phyloP scores from a whole-genome alignment of 1,284 basidiomycete species.

The Ustilago bromivora region DNA sequence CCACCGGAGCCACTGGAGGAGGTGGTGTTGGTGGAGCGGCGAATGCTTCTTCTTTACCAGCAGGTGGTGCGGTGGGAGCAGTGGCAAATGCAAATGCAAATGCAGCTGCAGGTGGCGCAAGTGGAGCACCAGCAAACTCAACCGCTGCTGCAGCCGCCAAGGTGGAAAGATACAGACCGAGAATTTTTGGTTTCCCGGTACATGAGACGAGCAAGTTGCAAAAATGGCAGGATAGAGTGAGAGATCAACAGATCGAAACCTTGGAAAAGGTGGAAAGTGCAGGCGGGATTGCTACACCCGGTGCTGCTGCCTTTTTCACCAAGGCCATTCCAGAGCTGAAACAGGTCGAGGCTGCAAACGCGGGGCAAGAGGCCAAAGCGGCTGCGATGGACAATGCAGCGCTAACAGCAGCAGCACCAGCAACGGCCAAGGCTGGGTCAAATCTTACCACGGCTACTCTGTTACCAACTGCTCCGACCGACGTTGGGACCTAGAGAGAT shows the following conservation, averaged over 20 bases:
- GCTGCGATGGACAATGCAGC: not conserved
- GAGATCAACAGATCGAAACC: constrained; percentile 58
- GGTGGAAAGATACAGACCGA: constrained; percentile 65
- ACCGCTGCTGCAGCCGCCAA: constrained; percentile 52
- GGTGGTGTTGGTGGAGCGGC: constrained; percentile 10
- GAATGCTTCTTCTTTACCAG: constrained; percentile 23
- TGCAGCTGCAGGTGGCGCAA: constrained; percentile 17
- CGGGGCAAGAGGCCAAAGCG: not conserved
- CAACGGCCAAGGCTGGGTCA: not conserved
- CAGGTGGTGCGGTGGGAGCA: constrained; percentile 11
- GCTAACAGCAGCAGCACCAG: constrained; percentile 9
- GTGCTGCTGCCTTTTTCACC: constrained; percentile 42
- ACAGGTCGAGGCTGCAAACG: not conserved
- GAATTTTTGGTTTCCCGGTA: constrained; percentile 69
- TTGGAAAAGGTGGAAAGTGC: constrained; percentile 54
- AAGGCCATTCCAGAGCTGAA: constrained; percentile 14
- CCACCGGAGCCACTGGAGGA: too few relatives aligned
- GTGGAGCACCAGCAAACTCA: constrained; percentile 21
- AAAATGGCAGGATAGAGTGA: constrained; percentile 65
- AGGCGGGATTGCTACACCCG: constrained; percentile 42
- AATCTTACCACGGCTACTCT: constrained; percentile 7
- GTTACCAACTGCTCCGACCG: constrained; percentile 16
- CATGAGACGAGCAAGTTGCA: constrained; percentile 67
- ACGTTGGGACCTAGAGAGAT: not conserved
- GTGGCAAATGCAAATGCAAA: constrained; percentile 18